A percentile compares a stretch with the other conserved stretches of the same genome.
Conservation (phyloP, 2,329 filamentous ascomycete genomes). For the Cladobotryum protrusum region DNA sequence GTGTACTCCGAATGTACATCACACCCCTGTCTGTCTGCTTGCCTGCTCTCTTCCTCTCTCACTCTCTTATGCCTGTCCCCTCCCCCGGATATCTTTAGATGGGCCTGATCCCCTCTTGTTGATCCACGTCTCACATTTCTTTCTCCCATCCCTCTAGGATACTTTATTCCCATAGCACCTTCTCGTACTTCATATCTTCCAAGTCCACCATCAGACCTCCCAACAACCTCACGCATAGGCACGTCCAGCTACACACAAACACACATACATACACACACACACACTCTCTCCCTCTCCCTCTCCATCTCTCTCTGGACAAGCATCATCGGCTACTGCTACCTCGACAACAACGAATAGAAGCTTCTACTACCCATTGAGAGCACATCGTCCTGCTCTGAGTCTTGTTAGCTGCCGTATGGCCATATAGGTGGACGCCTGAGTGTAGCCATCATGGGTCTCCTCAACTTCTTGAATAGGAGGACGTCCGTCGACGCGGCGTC, state of each 20-base stretch:
- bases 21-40: not conserved
- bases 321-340: too few species aligned
- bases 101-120: constrained; percentile 3
- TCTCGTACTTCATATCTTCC: not conserved
- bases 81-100: constrained; percentile 13
- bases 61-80: constrained; percentile 1
- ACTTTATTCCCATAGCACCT: not conserved
- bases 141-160: not conserved
- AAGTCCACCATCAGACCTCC: not conserved
- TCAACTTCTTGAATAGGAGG: constrained; percentile 9
- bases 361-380: not conserved
- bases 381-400: not conserved
- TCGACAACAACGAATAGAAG: not conserved
- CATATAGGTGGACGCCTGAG: not conserved
- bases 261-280: too few species aligned
- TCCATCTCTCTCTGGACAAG: too few species aligned
- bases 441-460: constrained; percentile 10
- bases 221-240: not conserved
- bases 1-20: not conserved
- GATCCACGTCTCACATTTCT: constrained; percentile 2
- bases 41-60: not conserved
- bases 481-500: constrained; percentile 4
- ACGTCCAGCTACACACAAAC: not conserved
- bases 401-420: constrained; percentile 1
- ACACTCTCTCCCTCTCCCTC: too few species aligned